These are phyloP conservation scores for Coemansia sp. DNA, from an alignment of 192 early-diverging fungal genomes.

Conservation along the genomic window DNA sequence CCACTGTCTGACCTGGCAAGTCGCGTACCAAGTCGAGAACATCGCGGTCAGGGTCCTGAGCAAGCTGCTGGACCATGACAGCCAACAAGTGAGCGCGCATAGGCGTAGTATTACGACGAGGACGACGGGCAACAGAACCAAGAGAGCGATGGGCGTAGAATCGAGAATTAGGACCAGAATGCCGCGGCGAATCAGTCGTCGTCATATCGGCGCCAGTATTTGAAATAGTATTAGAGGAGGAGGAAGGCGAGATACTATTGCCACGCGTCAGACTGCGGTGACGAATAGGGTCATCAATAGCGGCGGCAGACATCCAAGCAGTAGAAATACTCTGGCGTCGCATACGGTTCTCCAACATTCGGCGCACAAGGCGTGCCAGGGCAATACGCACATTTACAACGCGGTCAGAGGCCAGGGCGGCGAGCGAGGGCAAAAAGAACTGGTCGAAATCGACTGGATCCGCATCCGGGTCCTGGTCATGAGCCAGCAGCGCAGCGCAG, in stretches of 20 bases:
- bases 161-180: not conserved
- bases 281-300: not conserved
- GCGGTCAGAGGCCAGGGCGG: constrained; percentile 60
- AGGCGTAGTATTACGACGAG: constrained; percentile 46
- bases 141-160: constrained; percentile 34
- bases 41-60: constrained; percentile 45
- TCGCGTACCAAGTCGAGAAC: constrained; percentile 45
- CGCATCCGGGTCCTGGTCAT: constrained; percentile 60
- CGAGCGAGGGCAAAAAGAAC: constrained; percentile 68
- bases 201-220: too few species aligned
- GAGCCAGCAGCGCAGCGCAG: constrained; percentile 64
- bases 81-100: constrained; percentile 55
- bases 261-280: constrained; percentile 3
- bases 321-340: constrained; percentile 41
- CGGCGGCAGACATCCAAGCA: not conserved
- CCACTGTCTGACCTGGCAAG: constrained; percentile 30
- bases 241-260: not conserved
- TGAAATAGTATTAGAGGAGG: not conserved
- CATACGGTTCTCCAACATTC: constrained; percentile 50
- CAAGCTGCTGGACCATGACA: constrained; percentile 49
- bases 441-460: constrained; percentile 65
- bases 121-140: constrained; percentile 22
- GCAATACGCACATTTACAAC: constrained; percentile 78
- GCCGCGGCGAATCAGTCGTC: not conserved
- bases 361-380: constrained; percentile 59